Evolutionary conservation across 2,329 filamentous ascomycete species (phyloP), one percentile per base, ranked within the genome.

Genomic region (Colletotrichum euphorbiae): DNA sequence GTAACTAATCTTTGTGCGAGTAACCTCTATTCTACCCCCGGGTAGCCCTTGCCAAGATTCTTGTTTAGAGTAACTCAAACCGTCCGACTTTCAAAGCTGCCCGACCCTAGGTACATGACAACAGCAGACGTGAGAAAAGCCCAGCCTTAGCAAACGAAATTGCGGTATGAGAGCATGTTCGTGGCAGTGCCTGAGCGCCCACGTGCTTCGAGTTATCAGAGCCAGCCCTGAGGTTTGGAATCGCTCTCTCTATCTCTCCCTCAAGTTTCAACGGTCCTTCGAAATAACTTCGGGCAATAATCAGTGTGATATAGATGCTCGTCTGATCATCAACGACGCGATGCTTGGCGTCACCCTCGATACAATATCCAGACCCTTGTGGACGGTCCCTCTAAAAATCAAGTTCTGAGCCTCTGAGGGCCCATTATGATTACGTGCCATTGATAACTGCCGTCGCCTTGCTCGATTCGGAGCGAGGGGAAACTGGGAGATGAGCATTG

Each of bases 361-460:
- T 56, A 57, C 52, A 48, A 58, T 13, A 52, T 36, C 9, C 28
- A 45, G 43, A 40, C 60, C 64, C 62, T 55, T 15, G 62, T 3
- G 31, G 15, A 8, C 36, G 62, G 62, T 42, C 45, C 62, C 64
- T 67, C 59, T 40, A 19, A 58, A 63, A 67, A 64, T 46, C 64
- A 62, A 45, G 64, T 57, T 67, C 50, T 36, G 43, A 13, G 24
- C 59, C 52, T 67, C 50, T 36, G 43, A 13, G 24, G 21, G 17
- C 48, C 36, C 17, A 40, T 24, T 54, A 43, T 58, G 64, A 52
- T 63, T 50, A 38, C 52, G 64, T 58, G 21, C 64, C 60, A 45
- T 67, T 33, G 28, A 51, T 38, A 9, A 45, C 21, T 11, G 28
- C 65, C 46, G 65, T 42, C 54, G 42, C 55, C 24, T 68, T 59